Base-by-base conservation (phyloP, 1,139 yeast genomes). In the Suhomyces bokatorum region DNA sequence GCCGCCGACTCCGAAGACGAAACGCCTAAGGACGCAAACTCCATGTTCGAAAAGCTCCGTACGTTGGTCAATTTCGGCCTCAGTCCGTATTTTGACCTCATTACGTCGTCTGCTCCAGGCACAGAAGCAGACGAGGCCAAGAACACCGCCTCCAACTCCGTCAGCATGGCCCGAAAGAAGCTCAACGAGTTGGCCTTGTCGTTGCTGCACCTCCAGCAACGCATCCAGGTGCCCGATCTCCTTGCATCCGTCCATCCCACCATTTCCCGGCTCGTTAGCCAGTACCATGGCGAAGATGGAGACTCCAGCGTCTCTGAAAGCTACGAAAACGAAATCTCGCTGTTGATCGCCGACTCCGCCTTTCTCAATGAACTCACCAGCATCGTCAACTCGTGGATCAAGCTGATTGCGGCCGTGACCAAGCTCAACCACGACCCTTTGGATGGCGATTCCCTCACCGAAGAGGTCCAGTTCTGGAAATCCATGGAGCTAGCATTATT, bases 381-480 rank as follows among this genome's bases (percentile, higher is more conserved):
- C 3, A 74, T 73, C 6, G 93, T 84, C 4, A 87, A 87, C 54
- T 71, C 70, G 10, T 90, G 97, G 97, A 79, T 84, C 20, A 77
- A 73, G 48, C 78, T 80, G 35, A 79, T 84, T 11, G 87, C 83
- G 52, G 64, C 73, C 1, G 67, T 88, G 8, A 78, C 91, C 0
- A 67, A 69, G 29, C 60, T 84, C 35, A 62, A 73, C 24, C 77
- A 77, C 43, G 76, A 76, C 29, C 81, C 87, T 0, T 52, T 64
- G 1, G 81, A 78, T 37, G 90, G 88, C 0, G 69, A 78, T 0
- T 80, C 90, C 0, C 55, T 74, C 6, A 55, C 69, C 1, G 93
- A 87, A 43, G 97, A 91, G 57, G 74, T 86, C 11, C 80, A 76
- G 42, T 91, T 87, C 56, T 91, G 98, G 97, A 69, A 72, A 17